Percentiles rank a stretch among this genome's conserved stretches.
Evolutionary conservation across 257 asterid species (phyloP).

Genomic region (Echium plantagineum): DNA sequence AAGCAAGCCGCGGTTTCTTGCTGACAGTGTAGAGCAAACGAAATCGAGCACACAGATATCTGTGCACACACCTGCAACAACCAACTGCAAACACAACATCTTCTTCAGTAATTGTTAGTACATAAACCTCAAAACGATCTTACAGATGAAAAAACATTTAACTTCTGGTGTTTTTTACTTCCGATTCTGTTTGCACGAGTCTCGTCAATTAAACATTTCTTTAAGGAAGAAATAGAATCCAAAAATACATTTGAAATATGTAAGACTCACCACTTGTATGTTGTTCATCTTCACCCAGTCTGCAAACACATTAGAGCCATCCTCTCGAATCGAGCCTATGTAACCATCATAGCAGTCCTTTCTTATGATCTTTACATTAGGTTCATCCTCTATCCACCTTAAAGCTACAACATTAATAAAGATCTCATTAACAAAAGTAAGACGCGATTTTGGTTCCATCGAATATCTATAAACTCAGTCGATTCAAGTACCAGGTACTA

Average conservation of each 20-base stretch:
- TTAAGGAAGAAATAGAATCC: no score
- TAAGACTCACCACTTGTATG: conserved; percentile 33
- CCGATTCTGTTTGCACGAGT: no score
- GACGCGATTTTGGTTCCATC: no score
- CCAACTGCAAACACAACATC: conserved; percentile 22
- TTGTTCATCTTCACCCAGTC: conserved; percentile 56
- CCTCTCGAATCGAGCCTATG: conserved; percentile 47
- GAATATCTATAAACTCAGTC: no score
- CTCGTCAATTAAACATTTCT: no score
- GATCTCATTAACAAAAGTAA: not conserved
- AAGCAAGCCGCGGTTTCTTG: conserved; percentile 45
- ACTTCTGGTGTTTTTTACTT: no score
- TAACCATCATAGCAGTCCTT: conserved; percentile 69
- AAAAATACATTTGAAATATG: no score
- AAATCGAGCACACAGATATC: conserved; percentile 73
- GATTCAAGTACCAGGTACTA: conserved; percentile 46
- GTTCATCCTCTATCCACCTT: conserved; percentile 52
- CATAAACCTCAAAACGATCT: no score
- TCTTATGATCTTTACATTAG: conserved; percentile 49
- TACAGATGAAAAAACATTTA: no score
- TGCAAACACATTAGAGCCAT: conserved; percentile 51
- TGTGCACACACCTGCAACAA: conserved; percentile 59
- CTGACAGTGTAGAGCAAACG: conserved; percentile 61
- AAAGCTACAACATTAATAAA: conserved; percentile 27
- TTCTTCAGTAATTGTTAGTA: not conserved